Percentiles rank a stretch among this genome's conserved stretches.
Evolutionary conservation across 1,139 yeast species (phyloP).

Genomic region (Debaryomyces coudertii): DNA sequence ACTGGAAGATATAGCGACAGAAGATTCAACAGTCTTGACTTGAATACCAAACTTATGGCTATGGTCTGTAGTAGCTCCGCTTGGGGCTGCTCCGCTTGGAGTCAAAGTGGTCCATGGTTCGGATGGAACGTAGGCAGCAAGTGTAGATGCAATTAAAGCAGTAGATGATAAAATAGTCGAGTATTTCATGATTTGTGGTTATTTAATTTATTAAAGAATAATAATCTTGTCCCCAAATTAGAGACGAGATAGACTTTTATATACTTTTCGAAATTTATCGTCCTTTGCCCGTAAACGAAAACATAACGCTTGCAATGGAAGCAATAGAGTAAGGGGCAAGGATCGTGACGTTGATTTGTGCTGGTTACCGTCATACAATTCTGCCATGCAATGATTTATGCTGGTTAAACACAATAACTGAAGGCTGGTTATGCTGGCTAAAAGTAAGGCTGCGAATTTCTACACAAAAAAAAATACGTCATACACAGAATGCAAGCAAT

Average conservation of each 20-base stretch:
- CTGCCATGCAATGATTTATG: slow-evolving; percentile 1
- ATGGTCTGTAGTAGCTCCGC: slow-evolving; percentile 67
- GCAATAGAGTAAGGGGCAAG: slow-evolving; percentile 1
- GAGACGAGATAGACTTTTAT: background rate
- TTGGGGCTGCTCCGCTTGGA: slow-evolving; percentile 55
- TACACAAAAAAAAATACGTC: slow-evolving; percentile 4
- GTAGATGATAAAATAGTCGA: slow-evolving; percentile 29
- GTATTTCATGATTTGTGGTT: slow-evolving; percentile 30
- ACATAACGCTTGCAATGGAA: slow-evolving; percentile 6
- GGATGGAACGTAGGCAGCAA: slow-evolving; percentile 69
- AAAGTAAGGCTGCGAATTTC: slow-evolving; percentile 7
- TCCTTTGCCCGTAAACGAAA: background rate
- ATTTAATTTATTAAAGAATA: background rate
- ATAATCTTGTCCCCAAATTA: background rate
- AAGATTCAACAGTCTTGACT: slow-evolving; percentile 49
- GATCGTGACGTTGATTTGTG: slow-evolving; percentile 4
- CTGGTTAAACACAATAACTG: slow-evolving; percentile 1
- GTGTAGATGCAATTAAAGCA: slow-evolving; percentile 48
- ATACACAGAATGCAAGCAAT: slow-evolving; percentile 7
- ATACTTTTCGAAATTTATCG: slow-evolving; percentile 4
- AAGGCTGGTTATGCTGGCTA: slow-evolving; percentile 11
- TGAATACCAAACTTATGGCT: slow-evolving; percentile 69
- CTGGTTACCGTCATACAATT: slow-evolving; percentile 5
- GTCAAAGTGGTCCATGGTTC: slow-evolving; percentile 77
- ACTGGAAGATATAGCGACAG: slow-evolving; percentile 31